A percentile compares a stretch with the other conserved stretches of the same genome.
These are phyloP conservation scores for Fusarium sp. DNA, from an alignment of 2,329 filamentous ascomycete species.

Conservation along the genomic window DNA sequence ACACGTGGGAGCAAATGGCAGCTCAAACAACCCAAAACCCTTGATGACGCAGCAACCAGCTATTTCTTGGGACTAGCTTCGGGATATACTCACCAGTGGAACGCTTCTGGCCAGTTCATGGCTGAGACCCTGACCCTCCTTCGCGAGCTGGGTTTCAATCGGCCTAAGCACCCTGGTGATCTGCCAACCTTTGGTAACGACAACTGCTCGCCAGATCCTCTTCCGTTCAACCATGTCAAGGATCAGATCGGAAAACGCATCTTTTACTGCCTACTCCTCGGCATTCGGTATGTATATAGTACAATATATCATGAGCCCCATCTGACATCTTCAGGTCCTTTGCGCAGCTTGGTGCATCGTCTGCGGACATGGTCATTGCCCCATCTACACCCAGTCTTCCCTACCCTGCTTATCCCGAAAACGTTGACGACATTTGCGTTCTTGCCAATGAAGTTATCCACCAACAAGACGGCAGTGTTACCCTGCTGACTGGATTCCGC, in stretches of 20 bases:
- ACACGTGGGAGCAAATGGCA: constrained; percentile 69
- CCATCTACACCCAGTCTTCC: constrained; percentile 80
- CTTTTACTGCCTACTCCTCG: constrained; percentile 86
- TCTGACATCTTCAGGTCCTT: constrained; percentile 68
- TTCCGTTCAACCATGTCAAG: constrained; percentile 74
- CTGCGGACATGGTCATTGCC: constrained; percentile 78
- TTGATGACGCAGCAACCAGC: constrained; percentile 74
- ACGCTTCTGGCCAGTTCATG: constrained; percentile 75
- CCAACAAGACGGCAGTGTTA: constrained; percentile 75
- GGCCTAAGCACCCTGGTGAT: constrained; percentile 59
- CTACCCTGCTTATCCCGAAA: constrained; percentile 82
- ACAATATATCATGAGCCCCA: constrained; percentile 10
- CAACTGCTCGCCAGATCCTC: constrained; percentile 53
- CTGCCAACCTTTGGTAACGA: constrained; percentile 56
- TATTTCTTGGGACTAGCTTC: constrained; percentile 78
- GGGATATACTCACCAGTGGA: constrained; percentile 75
- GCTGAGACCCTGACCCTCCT: constrained; percentile 77
- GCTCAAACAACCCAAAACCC: constrained; percentile 59
- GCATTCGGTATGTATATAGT: constrained; percentile 65
- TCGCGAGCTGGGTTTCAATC: constrained; percentile 73
- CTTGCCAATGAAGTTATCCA: constrained; percentile 75
- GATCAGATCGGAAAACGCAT: constrained; percentile 80
- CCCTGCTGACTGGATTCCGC: constrained; percentile 83
- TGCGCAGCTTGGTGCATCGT: constrained; percentile 78
- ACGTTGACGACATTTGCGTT: constrained; percentile 87